Percentiles rank a stretch among this genome's conserved stretches.
phyloP scores from a whole-genome alignment of 345 rosid genomes.

The Geranium rotundifolium region DNA sequence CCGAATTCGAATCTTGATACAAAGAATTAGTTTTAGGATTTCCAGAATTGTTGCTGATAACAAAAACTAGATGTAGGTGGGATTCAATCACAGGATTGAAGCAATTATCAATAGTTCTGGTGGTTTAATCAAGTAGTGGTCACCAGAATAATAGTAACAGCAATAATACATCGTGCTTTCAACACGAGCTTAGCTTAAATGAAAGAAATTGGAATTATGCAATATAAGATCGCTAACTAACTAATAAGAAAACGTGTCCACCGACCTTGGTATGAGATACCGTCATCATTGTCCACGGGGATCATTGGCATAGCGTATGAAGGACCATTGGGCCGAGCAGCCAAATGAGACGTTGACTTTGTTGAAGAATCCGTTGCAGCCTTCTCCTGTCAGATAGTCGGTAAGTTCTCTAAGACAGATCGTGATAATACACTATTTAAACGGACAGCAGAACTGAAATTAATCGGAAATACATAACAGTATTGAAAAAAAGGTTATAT shows the following conservation, averaged over 20 bases:
- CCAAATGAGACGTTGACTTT: constrained; percentile 23
- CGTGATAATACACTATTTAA: neutral
- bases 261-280: constrained; percentile 32
- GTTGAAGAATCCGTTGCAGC: constrained; percentile 26
- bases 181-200: too few relatives aligned
- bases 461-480: neutral
- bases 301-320: constrained; percentile 26
- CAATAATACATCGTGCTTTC: too few relatives aligned
- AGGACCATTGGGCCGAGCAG: constrained; percentile 25
- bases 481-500: neutral
- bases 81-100: too few relatives aligned
- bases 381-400: constrained; percentile 38
- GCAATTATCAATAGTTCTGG: too few relatives aligned
- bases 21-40: too few relatives aligned
- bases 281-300: constrained; percentile 37
- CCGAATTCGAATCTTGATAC: too few relatives aligned
- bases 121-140: too few relatives aligned
- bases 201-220: too few relatives aligned
- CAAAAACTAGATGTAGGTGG: too few relatives aligned
- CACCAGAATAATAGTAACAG: too few relatives aligned
- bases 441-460: neutral
- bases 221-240: too few relatives aligned
- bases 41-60: too few relatives aligned
- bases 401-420: constrained; percentile 1
- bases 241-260: neutral